These are phyloP conservation scores for Leishmania mexicana DNA, from an alignment of 208 protist genomes.

Conservation along the genomic window DNA sequence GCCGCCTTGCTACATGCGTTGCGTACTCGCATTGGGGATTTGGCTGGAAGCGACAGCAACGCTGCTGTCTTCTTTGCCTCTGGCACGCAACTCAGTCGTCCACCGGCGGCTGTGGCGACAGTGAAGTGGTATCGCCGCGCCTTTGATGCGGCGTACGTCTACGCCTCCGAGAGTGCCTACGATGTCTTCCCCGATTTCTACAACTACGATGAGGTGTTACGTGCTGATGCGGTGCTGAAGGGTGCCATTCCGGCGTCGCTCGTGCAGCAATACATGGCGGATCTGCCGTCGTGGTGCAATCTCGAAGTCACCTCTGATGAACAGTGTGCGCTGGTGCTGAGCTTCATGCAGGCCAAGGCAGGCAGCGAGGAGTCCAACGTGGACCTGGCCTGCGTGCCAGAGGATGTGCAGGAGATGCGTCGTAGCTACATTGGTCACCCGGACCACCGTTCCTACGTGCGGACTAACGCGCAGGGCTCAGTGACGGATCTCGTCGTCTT, in stretches of 20 bases:
- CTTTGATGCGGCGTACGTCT: conserved; percentile 43
- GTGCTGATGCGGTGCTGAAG: conserved; percentile 69
- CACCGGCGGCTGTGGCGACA: conserved; percentile 43
- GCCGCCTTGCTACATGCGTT: conserved; percentile 42
- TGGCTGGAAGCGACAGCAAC: conserved; percentile 12
- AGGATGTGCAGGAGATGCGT: conserved; percentile 39
- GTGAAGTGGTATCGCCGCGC: conserved; percentile 80
- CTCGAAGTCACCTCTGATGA: conserved; percentile 24
- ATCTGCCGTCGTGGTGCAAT: conserved; percentile 26
- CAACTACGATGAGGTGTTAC: conserved; percentile 66
- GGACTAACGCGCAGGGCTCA: conserved; percentile 8
- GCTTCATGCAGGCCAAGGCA: conserved; percentile 44
- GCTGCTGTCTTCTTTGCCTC: conserved; percentile 54
- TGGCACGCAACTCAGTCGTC: conserved; percentile 38
- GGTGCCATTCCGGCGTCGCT: conserved; percentile 49
- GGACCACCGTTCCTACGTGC: conserved; percentile 27
- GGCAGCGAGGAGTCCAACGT: conserved; percentile 43
- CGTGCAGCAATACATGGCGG: conserved; percentile 29
- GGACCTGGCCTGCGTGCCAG: conserved; percentile 39
- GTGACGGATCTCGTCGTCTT: conserved; percentile 72
- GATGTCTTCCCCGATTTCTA: conserved; percentile 78
- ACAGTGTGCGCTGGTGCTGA: conserved; percentile 25
- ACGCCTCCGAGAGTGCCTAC: conserved; percentile 36
- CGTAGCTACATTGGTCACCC: conserved; percentile 38
- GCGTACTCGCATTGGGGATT: background rate